Evolutionary conservation across 2,329 filamentous ascomycete species (phyloP), one percentile per base, ranked within the genome.

Genomic region (Scorias spongiosa): DNA sequence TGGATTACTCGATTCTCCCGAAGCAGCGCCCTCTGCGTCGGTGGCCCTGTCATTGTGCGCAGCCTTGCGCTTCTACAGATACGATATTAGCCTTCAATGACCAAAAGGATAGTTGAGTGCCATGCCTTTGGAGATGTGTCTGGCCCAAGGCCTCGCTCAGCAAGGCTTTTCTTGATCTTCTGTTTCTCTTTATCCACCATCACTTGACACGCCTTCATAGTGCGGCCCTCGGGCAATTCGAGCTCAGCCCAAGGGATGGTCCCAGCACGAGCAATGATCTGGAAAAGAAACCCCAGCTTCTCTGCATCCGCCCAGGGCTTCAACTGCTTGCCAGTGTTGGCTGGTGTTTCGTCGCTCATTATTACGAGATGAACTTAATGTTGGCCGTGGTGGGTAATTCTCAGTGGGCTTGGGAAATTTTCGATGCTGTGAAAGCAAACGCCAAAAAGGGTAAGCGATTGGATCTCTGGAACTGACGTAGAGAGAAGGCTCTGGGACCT

Each of bases 101-200:
- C 20, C 20, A 26, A 26, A 26, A 26, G 20, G 3, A 26, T 26
- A 26, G 3, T 26, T 36, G 3, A 12, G 9, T 4, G 15, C 32
- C 32, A 12, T 36, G 9, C 32, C 12, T 15, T 15, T 36, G 32
- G 32, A 36, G 32, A 12, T 36, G 32, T 36, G 32, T 5, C 9
- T 12, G 9, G 32, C 32, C 15, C 32, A 12, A 12, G 4, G 9
- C 32, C 32, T 36, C 15, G 32, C 32, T 36, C 32, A 36, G 32
- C 32, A 3, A 36, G 32, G 32, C 49, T 48, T 41, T 51, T 49
- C 46, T 51, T 51, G 42, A 54, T 41, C 47, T 57, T 56, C 29
- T 44, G 40, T 48, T 57, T 58, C 51, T 59, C 55, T 47, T 58
- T 57, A 45, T 54, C 54, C 28, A 59, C 34, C 56, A 57, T 59